Conservation (phyloP, 257 asterid species). For the Plectranthus barbatus region DNA sequence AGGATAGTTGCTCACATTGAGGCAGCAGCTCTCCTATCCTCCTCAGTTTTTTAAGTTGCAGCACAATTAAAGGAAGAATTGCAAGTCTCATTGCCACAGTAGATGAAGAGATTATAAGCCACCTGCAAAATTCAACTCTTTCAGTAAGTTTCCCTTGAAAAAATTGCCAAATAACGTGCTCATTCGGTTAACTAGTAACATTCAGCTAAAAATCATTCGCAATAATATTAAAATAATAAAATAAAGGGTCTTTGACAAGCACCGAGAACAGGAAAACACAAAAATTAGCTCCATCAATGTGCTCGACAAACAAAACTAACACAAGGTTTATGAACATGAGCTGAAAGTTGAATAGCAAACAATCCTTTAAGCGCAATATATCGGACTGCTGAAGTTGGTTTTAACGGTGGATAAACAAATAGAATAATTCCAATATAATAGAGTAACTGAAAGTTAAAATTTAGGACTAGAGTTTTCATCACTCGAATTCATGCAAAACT, state of each 20-base stretch:
- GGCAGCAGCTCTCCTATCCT: slow-evolving; percentile 60
- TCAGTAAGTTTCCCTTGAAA: neutral
- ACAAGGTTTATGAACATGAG: neutral
- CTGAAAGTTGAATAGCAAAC: neutral
- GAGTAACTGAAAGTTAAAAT: neutral
- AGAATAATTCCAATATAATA: neutral
- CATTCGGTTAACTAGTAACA: neutral
- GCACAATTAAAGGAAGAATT: slow-evolving; percentile 48
- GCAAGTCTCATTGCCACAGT: slow-evolving; percentile 59
- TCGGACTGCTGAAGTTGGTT: neutral
- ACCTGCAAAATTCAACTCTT: slow-evolving; percentile 42
- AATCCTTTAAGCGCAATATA: neutral
- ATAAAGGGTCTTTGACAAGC: neutral
- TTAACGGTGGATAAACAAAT: neutral
- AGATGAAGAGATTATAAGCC: slow-evolving; percentile 72
- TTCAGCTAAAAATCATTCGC: neutral
- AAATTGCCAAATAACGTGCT: neutral
- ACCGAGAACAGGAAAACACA: neutral
- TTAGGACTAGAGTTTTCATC: neutral
- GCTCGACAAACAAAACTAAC: neutral
- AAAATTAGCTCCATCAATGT: neutral
- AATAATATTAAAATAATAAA: neutral
- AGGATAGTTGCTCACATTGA: slow-evolving; percentile 48
- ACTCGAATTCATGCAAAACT: neutral
- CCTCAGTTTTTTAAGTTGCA: slow-evolving; percentile 72